Conservation (phyloP, 352 stramenopile genomes). For the Phytophthora ramorum region DNA sequence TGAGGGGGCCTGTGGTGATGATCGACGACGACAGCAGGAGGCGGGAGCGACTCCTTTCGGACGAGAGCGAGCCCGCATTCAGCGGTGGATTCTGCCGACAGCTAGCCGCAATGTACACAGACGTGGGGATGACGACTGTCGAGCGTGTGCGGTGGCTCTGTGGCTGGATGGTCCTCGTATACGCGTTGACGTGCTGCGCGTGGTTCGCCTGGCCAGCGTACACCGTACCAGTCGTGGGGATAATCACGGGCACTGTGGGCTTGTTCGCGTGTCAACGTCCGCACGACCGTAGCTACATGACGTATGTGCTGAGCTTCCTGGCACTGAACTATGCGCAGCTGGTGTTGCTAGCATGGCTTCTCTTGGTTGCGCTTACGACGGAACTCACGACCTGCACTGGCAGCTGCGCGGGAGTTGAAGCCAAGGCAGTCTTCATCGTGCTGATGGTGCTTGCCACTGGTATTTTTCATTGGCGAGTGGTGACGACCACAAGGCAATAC, state of each 20-base stretch:
- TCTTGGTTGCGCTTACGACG: slow-evolving; percentile 29
- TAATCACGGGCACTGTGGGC: slow-evolving; percentile 36
- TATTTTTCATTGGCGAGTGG: slow-evolving; percentile 39
- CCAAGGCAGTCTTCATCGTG: slow-evolving; percentile 35
- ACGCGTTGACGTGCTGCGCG: slow-evolving; percentile 42
- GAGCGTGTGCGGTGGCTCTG: slow-evolving; percentile 46
- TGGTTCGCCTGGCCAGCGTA: slow-evolving; percentile 42
- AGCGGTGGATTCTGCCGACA: slow-evolving; percentile 23
- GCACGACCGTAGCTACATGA: slow-evolving; percentile 32
- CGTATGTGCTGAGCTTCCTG: slow-evolving; percentile 42
- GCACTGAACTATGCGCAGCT: slow-evolving; percentile 46
- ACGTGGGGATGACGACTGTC: slow-evolving; percentile 43
- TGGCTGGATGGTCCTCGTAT: slow-evolving; percentile 45
- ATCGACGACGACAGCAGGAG: slow-evolving; percentile 3
- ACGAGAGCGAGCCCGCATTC: slow-evolving; percentile 24
- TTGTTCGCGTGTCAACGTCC: slow-evolving; percentile 38
- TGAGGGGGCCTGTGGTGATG: not conserved
- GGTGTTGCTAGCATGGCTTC: slow-evolving; percentile 31
- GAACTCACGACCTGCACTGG: slow-evolving; percentile 24
- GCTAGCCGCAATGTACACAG: slow-evolving; percentile 41
- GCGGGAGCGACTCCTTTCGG: slow-evolving; percentile 1
- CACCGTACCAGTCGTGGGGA: slow-evolving; percentile 32
- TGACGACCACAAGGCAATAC: slow-evolving; percentile 38
- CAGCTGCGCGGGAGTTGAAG: slow-evolving; percentile 19
- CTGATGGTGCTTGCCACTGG: slow-evolving; percentile 32